Evolutionary conservation across 129 eudicot species (phyloP).

Genomic region (Pseudognaphalium luteoalbum): DNA sequence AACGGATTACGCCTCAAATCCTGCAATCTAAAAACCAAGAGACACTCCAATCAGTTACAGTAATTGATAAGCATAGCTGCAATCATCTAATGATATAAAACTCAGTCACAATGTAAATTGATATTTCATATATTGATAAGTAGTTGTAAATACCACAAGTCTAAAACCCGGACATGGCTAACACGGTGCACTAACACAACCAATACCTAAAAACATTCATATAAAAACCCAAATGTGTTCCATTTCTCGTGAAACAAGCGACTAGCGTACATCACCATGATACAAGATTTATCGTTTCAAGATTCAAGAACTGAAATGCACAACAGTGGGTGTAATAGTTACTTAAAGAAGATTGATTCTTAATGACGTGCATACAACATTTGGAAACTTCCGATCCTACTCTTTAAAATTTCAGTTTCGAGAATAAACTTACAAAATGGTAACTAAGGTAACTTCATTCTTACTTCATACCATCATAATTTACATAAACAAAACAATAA

Average conservation of each 20-base stretch:
- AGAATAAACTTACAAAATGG: constrained; percentile 8
- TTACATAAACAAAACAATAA: constrained; percentile 1
- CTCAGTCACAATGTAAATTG: neutral
- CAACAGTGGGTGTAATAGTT: neutral
- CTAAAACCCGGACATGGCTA: neutral
- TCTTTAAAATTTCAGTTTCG: constrained; percentile 16
- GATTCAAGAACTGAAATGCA: neutral
- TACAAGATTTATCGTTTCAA: constrained; percentile 2
- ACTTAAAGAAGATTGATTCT: neutral
- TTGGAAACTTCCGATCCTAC: constrained; percentile 29
- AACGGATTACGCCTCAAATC: constrained; percentile 34
- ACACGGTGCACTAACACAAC: neutral
- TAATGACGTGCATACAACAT: constrained; percentile 5
- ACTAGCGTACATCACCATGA: constrained; percentile 10
- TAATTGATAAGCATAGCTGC: constrained; percentile 8
- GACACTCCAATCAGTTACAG: constrained; percentile 3
- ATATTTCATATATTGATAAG: neutral
- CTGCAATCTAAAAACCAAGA: constrained; percentile 48
- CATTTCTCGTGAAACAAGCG: neutral
- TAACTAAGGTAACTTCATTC: constrained; percentile 1
- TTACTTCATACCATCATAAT: constrained; percentile 29
- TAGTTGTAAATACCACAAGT: constrained; percentile 1
- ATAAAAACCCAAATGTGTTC: constrained; percentile 1
- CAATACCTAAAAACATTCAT: neutral
- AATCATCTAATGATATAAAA: constrained; percentile 16